A percentile compares a stretch with the other conserved stretches of the same genome.
Evolutionary conservation across 1,284 basidiomycete species (phyloP).

Genomic region (Sanguinoderma infundibulare): DNA sequence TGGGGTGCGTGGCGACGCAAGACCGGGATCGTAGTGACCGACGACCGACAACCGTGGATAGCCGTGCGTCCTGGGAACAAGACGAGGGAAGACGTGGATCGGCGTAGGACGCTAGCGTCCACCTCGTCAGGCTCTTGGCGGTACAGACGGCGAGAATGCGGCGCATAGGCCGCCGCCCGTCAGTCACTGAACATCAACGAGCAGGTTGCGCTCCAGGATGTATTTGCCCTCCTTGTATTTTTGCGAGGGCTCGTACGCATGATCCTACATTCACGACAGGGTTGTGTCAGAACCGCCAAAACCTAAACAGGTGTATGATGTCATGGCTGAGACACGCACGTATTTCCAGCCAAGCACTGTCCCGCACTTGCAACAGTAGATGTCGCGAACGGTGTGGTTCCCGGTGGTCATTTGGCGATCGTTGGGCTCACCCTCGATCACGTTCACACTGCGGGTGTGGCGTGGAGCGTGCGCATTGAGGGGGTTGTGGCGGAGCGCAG

Average conservation of each 20-base stretch:
- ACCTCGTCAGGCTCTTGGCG: slow-evolving; percentile 12
- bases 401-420: slow-evolving; percentile 98
- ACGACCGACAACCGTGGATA: slow-evolving; percentile 16
- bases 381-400: slow-evolving; percentile 94
- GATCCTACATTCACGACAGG: slow-evolving; percentile 61
- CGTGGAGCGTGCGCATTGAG: background rate
- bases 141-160: slow-evolving; percentile 10
- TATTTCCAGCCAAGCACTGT: slow-evolving; percentile 97
- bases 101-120: slow-evolving; percentile 14
- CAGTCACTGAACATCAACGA: slow-evolving; percentile 75
- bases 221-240: slow-evolving; percentile 99
- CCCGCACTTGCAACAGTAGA: slow-evolving; percentile 90
- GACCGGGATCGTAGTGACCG: slow-evolving; percentile 27
- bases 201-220: slow-evolving; percentile 93
- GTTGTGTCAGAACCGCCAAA: slow-evolving; percentile 6
- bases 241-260: slow-evolving; percentile 87
- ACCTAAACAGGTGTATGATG: slow-evolving; percentile 3
- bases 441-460: slow-evolving; percentile 73
- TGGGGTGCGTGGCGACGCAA: slow-evolving; percentile 11
- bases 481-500: background rate
- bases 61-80: slow-evolving; percentile 19
- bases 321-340: slow-evolving; percentile 53
- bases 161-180: slow-evolving; percentile 15
- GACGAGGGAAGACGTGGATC: slow-evolving; percentile 18
- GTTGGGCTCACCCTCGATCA: slow-evolving; percentile 84